Conservation (phyloP, 2,329 filamentous ascomycete species). For the Teratosphaeria zuluensis region DNA sequence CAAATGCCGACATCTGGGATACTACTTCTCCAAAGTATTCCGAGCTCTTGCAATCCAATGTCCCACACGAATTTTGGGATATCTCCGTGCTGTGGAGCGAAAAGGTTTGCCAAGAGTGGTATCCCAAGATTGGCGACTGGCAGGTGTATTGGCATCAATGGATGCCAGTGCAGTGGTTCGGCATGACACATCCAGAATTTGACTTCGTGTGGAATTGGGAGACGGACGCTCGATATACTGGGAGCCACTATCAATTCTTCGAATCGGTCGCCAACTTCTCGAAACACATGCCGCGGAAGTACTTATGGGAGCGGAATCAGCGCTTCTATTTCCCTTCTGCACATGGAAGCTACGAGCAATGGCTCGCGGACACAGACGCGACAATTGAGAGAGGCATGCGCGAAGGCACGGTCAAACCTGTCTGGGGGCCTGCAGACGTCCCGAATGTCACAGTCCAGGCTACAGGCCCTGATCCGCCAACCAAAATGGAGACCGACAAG, state of each 20-base stretch:
- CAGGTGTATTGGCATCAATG: slow-evolving; percentile 51
- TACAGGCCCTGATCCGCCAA: slow-evolving; percentile 64
- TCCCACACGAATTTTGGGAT: slow-evolving; percentile 60
- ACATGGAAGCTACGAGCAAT: slow-evolving; percentile 41
- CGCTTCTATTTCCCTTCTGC: slow-evolving; percentile 46
- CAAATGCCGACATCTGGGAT: slow-evolving; percentile 49
- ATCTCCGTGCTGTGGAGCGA: slow-evolving; percentile 70
- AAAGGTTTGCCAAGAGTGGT: slow-evolving; percentile 37
- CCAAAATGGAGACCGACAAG: slow-evolving; percentile 64
- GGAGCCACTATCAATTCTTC: slow-evolving; percentile 73
- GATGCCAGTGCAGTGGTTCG: slow-evolving; percentile 66
- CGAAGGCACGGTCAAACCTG: slow-evolving; percentile 38
- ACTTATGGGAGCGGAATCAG: slow-evolving; percentile 49
- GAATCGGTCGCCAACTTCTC: slow-evolving; percentile 51
- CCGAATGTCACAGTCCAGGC: slow-evolving; percentile 59
- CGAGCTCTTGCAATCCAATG: slow-evolving; percentile 48
- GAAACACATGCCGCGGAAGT: slow-evolving; percentile 45
- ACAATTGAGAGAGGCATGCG: slow-evolving; percentile 31
- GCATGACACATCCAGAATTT: slow-evolving; percentile 66
- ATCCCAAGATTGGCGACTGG: slow-evolving; percentile 40
- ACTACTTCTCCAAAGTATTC: slow-evolving; percentile 47
- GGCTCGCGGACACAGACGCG: slow-evolving; percentile 34
- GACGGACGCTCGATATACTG: slow-evolving; percentile 68
- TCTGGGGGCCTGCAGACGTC: slow-evolving; percentile 79
- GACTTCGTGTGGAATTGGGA: slow-evolving; percentile 81